Conservation (phyloP, 2,329 filamentous ascomycete genomes). For the Sclerotinia borealis region DNA sequence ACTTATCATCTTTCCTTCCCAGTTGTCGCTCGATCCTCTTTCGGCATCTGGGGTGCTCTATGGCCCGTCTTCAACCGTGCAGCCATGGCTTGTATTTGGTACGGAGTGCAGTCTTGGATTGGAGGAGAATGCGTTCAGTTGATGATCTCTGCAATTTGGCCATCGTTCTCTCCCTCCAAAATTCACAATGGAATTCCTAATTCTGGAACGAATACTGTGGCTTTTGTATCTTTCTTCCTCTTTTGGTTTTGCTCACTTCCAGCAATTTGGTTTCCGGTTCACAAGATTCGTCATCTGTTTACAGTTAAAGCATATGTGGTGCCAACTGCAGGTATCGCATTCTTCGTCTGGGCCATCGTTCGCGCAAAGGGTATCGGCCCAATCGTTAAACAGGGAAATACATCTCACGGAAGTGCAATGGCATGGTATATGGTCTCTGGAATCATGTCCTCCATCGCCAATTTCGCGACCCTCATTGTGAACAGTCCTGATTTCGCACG, state of each 20-base stretch:
- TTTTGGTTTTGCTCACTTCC: conserved; percentile 80
- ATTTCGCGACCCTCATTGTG: conserved; percentile 82
- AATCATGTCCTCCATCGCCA: conserved; percentile 84
- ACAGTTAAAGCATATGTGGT: conserved; percentile 85
- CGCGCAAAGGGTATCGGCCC: conserved; percentile 78
- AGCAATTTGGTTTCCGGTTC: conserved; percentile 83
- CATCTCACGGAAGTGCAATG: conserved; percentile 58
- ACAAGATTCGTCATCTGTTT: conserved; percentile 83
- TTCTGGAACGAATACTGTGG: conserved; percentile 67
- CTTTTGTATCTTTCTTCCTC: conserved; percentile 77
- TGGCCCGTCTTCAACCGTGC: conserved; percentile 88
- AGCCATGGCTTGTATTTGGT: conserved; percentile 79
- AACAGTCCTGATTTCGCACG: conserved; percentile 79
- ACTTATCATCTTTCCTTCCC: conserved; percentile 87
- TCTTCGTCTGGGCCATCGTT: conserved; percentile 81
- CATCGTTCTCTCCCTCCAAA: conserved; percentile 45
- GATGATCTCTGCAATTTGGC: conserved; percentile 85
- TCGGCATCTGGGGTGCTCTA: conserved; percentile 82
- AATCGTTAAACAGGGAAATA: conserved; percentile 65
- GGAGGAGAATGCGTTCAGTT: conserved; percentile 79
- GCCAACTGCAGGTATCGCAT: conserved; percentile 74
- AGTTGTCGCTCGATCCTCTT: conserved; percentile 69
- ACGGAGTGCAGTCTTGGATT: conserved; percentile 79
- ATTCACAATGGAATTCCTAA: conserved; percentile 63
- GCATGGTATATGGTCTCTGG: conserved; percentile 80